Conservation (phyloP, 2,329 filamentous ascomycete species). For the Cladosporium sp. region DNA sequence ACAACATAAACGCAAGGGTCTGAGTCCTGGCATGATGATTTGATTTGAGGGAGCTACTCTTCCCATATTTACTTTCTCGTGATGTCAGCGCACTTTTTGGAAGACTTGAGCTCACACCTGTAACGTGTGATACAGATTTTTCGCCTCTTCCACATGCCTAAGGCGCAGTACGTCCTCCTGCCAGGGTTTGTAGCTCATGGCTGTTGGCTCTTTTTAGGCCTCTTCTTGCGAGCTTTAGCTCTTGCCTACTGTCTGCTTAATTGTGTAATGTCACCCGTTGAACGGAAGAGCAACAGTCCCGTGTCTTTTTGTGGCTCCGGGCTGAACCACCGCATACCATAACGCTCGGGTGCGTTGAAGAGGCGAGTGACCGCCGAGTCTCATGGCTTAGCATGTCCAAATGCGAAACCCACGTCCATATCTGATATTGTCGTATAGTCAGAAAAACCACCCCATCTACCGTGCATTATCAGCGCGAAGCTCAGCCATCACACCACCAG, state of each 20-base stretch:
- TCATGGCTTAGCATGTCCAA: background rate
- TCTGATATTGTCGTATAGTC: background rate
- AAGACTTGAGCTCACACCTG: background rate
- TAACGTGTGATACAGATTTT: background rate
- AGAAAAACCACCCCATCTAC: conserved; percentile 1
- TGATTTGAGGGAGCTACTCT: background rate
- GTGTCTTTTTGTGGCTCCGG: background rate
- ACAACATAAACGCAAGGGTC: background rate
- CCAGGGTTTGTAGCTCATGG: background rate
- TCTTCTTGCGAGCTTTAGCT: background rate
- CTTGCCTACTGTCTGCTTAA: background rate
- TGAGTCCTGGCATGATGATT: background rate
- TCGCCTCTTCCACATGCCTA: background rate
- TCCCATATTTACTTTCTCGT: background rate
- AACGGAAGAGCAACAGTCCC: background rate
- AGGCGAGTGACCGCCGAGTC: no score
- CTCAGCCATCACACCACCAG: conserved; percentile 76
- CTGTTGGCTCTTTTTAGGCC: no score
- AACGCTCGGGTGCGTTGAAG: no score
- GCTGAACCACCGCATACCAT: background rate
- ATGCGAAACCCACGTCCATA: background rate
- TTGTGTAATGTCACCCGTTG: background rate
- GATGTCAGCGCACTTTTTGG: background rate
- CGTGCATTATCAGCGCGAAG: conserved; percentile 78
- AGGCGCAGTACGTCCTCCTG: background rate